Conservation (phyloP, 148 eudicot genomes). For the Vaccinium vitisidaea region DNA sequence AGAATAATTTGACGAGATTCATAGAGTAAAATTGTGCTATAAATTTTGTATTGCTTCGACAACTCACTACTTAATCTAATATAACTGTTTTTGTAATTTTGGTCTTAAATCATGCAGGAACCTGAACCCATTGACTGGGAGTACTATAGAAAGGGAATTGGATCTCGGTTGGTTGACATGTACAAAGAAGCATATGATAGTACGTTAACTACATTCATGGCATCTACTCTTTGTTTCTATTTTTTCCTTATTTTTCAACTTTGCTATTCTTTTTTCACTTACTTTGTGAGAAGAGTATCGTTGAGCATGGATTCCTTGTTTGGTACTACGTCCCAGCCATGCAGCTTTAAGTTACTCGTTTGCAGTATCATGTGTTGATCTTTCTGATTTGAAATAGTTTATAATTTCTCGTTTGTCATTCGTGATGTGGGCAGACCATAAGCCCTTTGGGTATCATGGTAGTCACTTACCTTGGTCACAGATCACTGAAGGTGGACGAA, state of each 20-base stretch:
- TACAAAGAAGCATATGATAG: slow-evolving; percentile 94
- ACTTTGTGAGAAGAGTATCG: background rate
- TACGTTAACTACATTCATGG: slow-evolving; percentile 30
- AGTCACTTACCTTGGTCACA: background rate
- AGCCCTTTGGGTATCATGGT: background rate
- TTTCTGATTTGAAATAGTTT: background rate
- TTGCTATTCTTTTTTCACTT: background rate
- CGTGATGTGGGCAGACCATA: background rate
- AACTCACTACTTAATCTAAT: background rate
- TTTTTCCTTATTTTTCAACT: background rate
- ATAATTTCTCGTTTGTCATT: background rate
- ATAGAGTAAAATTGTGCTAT: background rate
- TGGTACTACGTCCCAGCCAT: background rate
- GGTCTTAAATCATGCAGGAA: slow-evolving; percentile 52
- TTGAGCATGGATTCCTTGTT: background rate
- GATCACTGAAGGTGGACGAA: background rate
- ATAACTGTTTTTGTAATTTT: background rate
- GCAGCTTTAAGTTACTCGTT: background rate
- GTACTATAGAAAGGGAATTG: slow-evolving; percentile 86
- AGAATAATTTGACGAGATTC: background rate
- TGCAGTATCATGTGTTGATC: no score
- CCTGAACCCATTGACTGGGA: slow-evolving; percentile 98
- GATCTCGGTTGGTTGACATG: slow-evolving; percentile 87
- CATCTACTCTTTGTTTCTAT: background rate
- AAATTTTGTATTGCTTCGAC: background rate